phyloP scores from a whole-genome alignment of 75 land plant genomes.

The Chamaecyparis obtusa region DNA sequence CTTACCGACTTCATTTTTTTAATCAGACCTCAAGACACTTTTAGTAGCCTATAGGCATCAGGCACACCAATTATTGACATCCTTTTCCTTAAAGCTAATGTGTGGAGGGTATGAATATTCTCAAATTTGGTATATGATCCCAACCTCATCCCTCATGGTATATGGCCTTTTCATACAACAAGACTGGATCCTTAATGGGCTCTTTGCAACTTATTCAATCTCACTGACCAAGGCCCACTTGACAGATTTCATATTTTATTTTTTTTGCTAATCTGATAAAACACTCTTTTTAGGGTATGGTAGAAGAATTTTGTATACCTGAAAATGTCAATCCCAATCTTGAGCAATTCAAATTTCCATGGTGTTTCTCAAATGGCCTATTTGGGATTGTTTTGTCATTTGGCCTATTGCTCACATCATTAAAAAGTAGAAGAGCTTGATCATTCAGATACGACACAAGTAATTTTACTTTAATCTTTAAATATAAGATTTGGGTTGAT shows the following conservation, averaged over 20 bases:
- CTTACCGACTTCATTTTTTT: too few species aligned
- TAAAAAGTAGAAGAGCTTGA: conserved; percentile 74
- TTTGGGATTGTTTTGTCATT: conserved; percentile 87
- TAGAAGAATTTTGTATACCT: conserved; percentile 78
- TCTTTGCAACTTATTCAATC: background rate
- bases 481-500: background rate
- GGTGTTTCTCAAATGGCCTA: conserved; percentile 95
- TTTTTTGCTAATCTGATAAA: background rate
- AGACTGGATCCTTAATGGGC: background rate
- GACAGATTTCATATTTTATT: background rate
- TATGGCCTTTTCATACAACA: background rate
- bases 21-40: background rate
- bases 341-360: conserved; percentile 53
- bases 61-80: background rate
- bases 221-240: background rate
- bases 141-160: background rate
- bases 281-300: too few species aligned
- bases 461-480: too few species aligned
- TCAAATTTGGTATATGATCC: too few species aligned
- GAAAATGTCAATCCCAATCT: conserved; percentile 41
- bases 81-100: background rate
- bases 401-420: conserved; percentile 78
- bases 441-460: conserved; percentile 96
- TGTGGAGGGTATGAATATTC: too few species aligned
- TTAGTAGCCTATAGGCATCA: background rate